Percentiles rank a stretch among this genome's conserved stretches.
These are phyloP conservation scores for Blastobotrys terrestris DNA, from an alignment of 805 yeast species.

Conservation along the genomic window DNA sequence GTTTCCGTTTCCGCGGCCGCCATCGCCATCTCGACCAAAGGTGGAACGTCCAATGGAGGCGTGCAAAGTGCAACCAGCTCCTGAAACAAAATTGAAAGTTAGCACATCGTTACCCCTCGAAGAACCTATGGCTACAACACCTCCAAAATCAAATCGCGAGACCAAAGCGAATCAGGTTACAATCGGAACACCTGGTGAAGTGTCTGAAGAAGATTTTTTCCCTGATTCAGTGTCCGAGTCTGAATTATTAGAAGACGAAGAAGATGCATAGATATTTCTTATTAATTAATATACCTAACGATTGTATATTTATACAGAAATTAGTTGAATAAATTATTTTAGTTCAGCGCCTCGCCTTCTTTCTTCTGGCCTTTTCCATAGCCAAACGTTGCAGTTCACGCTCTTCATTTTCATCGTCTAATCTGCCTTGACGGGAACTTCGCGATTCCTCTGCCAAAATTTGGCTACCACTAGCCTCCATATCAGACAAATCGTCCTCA, in stretches of 20 bases:
- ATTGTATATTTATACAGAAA: neutral
- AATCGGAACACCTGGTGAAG: neutral
- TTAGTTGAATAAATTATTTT: conserved; percentile 5
- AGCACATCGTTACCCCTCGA: no score
- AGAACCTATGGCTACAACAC: no score
- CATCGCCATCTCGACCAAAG: neutral
- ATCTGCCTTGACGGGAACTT: conserved; percentile 59
- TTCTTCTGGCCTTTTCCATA: conserved; percentile 16
- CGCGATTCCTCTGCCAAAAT: conserved; percentile 74
- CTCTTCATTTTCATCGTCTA: conserved; percentile 72
- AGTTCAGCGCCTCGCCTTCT: conserved; percentile 6
- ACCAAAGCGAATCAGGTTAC: neutral
- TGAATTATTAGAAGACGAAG: conserved; percentile 12
- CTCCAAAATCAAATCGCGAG: no score
- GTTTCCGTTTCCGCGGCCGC: neutral
- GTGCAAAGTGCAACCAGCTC: no score
- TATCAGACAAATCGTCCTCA: conserved; percentile 48
- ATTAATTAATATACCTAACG: neutral
- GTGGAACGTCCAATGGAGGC: no score
- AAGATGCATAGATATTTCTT: neutral
- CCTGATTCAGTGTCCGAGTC: conserved; percentile 24
- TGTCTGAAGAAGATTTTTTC: conserved; percentile 11
- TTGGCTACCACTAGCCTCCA: conserved; percentile 95
- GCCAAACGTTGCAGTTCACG: conserved; percentile 17
- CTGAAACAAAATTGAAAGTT: no score